phyloP scores from a whole-genome alignment of 345 rosid species.

The Eucalyptus regnans region DNA sequence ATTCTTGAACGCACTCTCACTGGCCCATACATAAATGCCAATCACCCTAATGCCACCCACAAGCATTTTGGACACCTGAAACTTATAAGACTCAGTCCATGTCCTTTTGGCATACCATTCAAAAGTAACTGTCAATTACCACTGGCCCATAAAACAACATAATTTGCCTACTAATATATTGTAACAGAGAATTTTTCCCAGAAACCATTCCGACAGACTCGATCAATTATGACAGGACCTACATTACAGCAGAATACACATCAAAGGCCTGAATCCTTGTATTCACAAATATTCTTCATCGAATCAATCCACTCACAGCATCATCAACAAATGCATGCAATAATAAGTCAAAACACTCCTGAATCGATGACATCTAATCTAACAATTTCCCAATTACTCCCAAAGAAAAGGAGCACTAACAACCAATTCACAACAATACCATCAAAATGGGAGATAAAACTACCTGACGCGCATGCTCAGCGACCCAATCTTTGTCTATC shows the following conservation, averaged over 20 bases:
- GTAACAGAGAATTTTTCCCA: neutral
- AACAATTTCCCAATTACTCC: neutral
- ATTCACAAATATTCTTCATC: neutral
- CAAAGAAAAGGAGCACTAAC: neutral
- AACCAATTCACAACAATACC: neutral
- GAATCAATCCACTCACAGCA: neutral
- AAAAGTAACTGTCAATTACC: neutral
- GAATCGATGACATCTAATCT: neutral
- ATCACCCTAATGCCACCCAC: slow-evolving; percentile 80
- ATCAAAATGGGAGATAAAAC: neutral
- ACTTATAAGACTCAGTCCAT: neutral
- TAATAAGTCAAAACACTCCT: neutral
- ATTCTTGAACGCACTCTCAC: slow-evolving; percentile 66
- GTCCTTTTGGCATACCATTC: neutral
- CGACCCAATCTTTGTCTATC: slow-evolving; percentile 78
- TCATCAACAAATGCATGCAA: neutral
- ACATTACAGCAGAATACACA: neutral
- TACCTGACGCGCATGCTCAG: slow-evolving; percentile 93
- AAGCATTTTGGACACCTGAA: slow-evolving; percentile 81
- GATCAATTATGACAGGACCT: neutral
- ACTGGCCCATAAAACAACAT: neutral
- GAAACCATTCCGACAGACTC: neutral
- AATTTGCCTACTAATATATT: neutral
- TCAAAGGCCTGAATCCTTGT: neutral
- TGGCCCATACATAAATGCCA: slow-evolving; percentile 88